Percentiles rank a stretch among this genome's conserved stretches.
Conservation (phyloP, 192 early-diverging fungal species). For the Linnemannia exigua region DNA sequence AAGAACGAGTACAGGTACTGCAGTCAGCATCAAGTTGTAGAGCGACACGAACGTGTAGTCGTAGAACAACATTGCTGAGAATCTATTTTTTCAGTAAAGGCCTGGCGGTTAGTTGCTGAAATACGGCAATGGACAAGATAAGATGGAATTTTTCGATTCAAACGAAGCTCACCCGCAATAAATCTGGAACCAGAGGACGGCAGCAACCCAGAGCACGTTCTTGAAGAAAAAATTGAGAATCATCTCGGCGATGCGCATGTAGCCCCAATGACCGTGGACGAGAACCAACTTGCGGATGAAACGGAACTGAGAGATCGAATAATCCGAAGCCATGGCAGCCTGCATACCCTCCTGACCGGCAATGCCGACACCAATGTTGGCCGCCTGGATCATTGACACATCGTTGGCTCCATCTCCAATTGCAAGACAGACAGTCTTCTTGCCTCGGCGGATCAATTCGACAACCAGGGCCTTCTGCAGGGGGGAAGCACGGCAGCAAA, state of each 20-base stretch:
- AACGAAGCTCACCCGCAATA: conserved; percentile 76
- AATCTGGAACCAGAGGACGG: conserved; percentile 96
- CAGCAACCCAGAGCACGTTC: conserved; percentile 93
- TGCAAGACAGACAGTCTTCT: conserved; percentile 75
- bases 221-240: conserved; percentile 98
- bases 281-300: conserved; percentile 89
- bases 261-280: conserved; percentile 95
- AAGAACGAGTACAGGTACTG: conserved; percentile 75
- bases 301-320: conserved; percentile 92
- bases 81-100: conserved; percentile 44
- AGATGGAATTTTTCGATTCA: conserved; percentile 10
- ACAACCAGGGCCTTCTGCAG: conserved; percentile 98
- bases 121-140: neutral
- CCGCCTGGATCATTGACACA: conserved; percentile 97
- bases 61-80: conserved; percentile 94
- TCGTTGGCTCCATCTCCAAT: conserved; percentile 92
- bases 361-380: conserved; percentile 87
- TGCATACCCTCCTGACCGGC: conserved; percentile 89
- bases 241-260: conserved; percentile 90
- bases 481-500: conserved; percentile 94
- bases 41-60: conserved; percentile 93
- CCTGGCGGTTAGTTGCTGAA: neutral
- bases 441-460: conserved; percentile 84
- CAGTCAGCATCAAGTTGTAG: conserved; percentile 86
- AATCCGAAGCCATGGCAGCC: conserved; percentile 96